Evolutionary conservation across 768 basidiomycete species (phyloP).

Genomic region (Collybiopsis luxurians): DNA sequence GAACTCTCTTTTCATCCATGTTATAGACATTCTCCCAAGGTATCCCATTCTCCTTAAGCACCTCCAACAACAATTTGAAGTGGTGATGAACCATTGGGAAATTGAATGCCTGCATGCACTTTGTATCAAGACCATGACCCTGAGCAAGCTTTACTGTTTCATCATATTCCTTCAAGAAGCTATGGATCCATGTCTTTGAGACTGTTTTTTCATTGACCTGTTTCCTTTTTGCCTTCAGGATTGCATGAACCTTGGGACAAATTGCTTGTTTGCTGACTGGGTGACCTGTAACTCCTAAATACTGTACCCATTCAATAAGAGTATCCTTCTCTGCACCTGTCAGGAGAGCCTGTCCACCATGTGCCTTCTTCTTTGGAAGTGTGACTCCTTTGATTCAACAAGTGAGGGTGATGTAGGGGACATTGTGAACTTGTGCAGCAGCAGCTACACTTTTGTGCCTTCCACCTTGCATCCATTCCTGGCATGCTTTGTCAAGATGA

Average conservation of each 20-base stretch:
- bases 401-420: neutral
- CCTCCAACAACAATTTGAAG: no score
- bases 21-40: no score
- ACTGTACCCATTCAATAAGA: constrained; percentile 9
- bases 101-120: no score
- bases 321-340: neutral
- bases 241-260: constrained; percentile 2
- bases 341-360: constrained; percentile 4
- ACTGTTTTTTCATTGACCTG: neutral
- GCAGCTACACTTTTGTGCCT: neutral
- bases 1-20: no score
- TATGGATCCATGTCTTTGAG: neutral
- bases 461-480: neutral
- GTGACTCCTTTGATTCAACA: neutral
- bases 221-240: neutral
- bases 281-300: neutral
- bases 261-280: constrained; percentile 8
- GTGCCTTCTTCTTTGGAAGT: constrained; percentile 6
- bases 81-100: no score
- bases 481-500: neutral
- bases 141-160: no score
- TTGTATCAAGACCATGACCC: no score
- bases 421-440: neutral
- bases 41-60: no score
- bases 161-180: no score